Base-by-base conservation (phyloP, 108 stramenopile genomes). In the Epithemia pelagica region DNA sequence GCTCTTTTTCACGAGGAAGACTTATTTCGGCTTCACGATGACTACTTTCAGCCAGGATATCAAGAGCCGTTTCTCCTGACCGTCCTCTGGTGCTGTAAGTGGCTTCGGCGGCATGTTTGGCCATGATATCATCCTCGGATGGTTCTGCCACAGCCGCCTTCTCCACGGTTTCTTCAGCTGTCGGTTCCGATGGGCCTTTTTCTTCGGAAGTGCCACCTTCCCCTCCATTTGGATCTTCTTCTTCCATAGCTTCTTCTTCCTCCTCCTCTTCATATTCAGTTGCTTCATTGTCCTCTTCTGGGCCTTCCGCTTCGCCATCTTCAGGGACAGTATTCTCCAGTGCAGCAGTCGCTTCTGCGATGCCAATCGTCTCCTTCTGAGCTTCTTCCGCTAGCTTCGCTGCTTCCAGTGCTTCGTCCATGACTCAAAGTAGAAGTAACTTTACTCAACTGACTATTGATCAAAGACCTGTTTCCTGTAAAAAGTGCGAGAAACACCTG, bases 11-110 rank as follows among this genome's bases (percentile, higher is more conserved):
- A 3, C 69, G 67, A 0, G 67, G 66, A n/a, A 72, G 52, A 21
- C 72, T 69, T 30, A 65, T 65, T 24, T 64, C 52, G 0, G 64
- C 58, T 32, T 75, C 74, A 19, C 51, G 46, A 21, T 66, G 61
- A 25, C 28, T 55, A 23, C 27, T 27, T 28, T 28, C 28, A n/a
- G 67, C 67, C 7, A 68, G 58, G 2, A 58, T 58, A 2, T 59
- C 58, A 23, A 58, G 32, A 8, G 28, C 22, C 19, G 51, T 61
- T 22, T 37, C 59, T 28, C 29, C 26, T 1, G 67, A 24, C 26
- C 69, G 60, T 2, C 69, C 69, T 29, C 69, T 28, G 1, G 69
- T 70, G 29, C 61, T 62, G 69, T 70, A 70, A 1, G 67, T 2
- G 1, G 33, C 26, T 59, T 68, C 67, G 20, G 24, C n/a, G 8